Evolutionary conservation across 495 filamentous ascomycete genomes (phyloP), one percentile per base, ranked within the genome.

Genomic region (Clohesyomyces aquaticus): DNA sequence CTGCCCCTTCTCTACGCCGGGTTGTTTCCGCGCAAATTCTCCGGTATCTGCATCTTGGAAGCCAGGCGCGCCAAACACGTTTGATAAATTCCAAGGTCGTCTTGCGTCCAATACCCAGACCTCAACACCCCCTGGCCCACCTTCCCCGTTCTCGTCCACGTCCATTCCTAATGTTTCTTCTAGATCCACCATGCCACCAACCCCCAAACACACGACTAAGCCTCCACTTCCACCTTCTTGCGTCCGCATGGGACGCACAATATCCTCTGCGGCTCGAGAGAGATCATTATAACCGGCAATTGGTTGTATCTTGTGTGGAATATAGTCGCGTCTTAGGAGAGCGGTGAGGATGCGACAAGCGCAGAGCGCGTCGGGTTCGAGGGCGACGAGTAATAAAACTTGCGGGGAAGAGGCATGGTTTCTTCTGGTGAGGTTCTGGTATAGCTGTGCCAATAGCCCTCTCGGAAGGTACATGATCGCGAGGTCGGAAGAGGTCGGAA

Each of bases 301-400:
- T 3, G 95, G 94, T 68, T 96, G 90, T 63, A 98, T 96, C 80
- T 96, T 97, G 77, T 98, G 93, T n/a, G 88, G 88, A 66, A 98
- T 95, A 73, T 93, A 98, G 80, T 98, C 94, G 79, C 91, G 88
- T 79, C 93, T 96, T 52, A 98, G 81, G 18, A 98, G 82, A 14
- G 86, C 82, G 1, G 94, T 94, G 16, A 98, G 84, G 56, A 98
- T 98, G 53, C 93, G 91, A 71, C 91, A 93, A 53, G 93, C 95
- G 77, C 94, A 98, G 35, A 98, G 86, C 53, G 93, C 89, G 79
- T 98, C 94, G 47, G 93, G 91, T 73, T 96, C 94, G 71, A 98
- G 88, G 28, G 93, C 90, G 61, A 91, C 91, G 50, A 98, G 87
- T 58, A 98, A 85, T n/a, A 98, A 82, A 63, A 98, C 90, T 3